phyloP scores from a whole-genome alignment of 2,329 filamentous ascomycete species.

The Diaporthe ilicicola region DNA sequence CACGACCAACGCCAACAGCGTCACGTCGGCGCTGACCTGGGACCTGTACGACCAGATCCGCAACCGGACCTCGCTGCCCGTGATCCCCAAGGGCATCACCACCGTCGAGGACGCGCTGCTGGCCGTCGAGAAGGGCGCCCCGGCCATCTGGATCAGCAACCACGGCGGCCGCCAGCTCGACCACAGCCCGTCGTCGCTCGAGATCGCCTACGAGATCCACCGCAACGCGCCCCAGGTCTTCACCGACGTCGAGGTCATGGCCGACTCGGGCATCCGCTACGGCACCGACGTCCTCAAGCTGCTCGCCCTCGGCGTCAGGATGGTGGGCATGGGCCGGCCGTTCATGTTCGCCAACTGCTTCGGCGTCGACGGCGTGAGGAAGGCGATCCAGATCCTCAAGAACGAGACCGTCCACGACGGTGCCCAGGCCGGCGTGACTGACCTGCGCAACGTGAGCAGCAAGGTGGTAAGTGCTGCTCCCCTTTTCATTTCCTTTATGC shows the following conservation, averaged over 20 bases:
- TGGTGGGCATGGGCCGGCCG: slow-evolving; percentile 45
- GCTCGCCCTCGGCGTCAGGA: slow-evolving; percentile 48
- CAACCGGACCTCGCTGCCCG: slow-evolving; percentile 44
- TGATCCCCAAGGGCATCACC: slow-evolving; percentile 50
- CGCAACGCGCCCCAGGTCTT: slow-evolving; percentile 48
- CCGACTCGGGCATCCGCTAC: slow-evolving; percentile 47
- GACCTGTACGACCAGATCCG: slow-evolving; percentile 41
- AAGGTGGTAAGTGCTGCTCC: slow-evolving; percentile 28
- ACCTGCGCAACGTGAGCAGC: slow-evolving; percentile 35
- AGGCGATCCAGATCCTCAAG: slow-evolving; percentile 57
- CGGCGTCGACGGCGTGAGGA: slow-evolving; percentile 55
- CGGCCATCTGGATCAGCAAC: slow-evolving; percentile 51
- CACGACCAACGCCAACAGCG: slow-evolving; percentile 34
- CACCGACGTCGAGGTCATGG: slow-evolving; percentile 37
- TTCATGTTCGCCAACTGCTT: slow-evolving; percentile 62
- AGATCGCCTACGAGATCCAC: slow-evolving; percentile 44
- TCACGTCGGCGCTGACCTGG: slow-evolving; percentile 37
- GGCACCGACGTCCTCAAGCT: slow-evolving; percentile 51
- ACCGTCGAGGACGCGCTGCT: slow-evolving; percentile 47
- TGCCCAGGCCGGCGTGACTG: slow-evolving; percentile 44
- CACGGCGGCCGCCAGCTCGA: slow-evolving; percentile 53
- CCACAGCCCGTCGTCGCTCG: slow-evolving; percentile 45
- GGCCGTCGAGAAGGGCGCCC: slow-evolving; percentile 44
- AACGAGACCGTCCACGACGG: slow-evolving; percentile 51
- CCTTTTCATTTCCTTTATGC: neutral